These are phyloP conservation scores for Cyclospora cayetanensis DNA, from an alignment of 169 alveolate genomes.

Conservation along the genomic window DNA sequence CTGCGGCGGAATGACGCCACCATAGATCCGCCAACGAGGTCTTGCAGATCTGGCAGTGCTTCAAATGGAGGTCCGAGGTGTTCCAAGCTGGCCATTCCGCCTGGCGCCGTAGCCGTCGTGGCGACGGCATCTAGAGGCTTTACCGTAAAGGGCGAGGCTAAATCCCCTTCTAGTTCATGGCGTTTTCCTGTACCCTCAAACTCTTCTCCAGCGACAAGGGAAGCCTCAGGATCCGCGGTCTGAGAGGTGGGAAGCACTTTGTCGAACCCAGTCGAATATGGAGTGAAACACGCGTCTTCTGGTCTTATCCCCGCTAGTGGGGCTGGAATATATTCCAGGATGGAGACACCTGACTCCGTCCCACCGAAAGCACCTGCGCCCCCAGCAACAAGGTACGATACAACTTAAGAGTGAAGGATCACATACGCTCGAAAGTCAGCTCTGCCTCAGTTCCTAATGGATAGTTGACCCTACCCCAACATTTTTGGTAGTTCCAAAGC, in stretches of 20 bases:
- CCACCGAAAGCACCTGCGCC: slow-evolving; percentile 24
- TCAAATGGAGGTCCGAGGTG: slow-evolving; percentile 3
- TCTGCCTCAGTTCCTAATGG: too few relatives aligned
- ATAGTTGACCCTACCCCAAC: too few relatives aligned
- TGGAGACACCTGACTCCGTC: slow-evolving; percentile 25
- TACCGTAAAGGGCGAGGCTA: too few relatives aligned
- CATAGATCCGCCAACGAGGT: not conserved
- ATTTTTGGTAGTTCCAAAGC: too few relatives aligned
- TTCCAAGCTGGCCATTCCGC: not conserved
- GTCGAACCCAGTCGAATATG: not conserved
- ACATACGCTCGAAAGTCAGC: too few relatives aligned
- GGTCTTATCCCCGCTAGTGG: not conserved
- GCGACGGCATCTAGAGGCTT: too few relatives aligned
- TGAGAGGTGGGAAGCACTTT: too few relatives aligned
- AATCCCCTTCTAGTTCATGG: too few relatives aligned
- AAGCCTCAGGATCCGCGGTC: too few relatives aligned
- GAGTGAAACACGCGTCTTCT: slow-evolving; percentile 1
- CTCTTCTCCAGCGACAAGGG: too few relatives aligned
- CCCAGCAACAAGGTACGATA: not conserved
- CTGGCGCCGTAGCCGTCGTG: too few relatives aligned
- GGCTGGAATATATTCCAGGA: slow-evolving; percentile 39
- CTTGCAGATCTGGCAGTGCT: not conserved
- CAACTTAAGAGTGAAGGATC: not conserved
- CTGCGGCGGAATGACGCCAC: not conserved
- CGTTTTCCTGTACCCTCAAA: too few relatives aligned